Base-by-base conservation (phyloP, 2,329 filamentous ascomycete genomes). In the Stachybotrys echinatus region DNA sequence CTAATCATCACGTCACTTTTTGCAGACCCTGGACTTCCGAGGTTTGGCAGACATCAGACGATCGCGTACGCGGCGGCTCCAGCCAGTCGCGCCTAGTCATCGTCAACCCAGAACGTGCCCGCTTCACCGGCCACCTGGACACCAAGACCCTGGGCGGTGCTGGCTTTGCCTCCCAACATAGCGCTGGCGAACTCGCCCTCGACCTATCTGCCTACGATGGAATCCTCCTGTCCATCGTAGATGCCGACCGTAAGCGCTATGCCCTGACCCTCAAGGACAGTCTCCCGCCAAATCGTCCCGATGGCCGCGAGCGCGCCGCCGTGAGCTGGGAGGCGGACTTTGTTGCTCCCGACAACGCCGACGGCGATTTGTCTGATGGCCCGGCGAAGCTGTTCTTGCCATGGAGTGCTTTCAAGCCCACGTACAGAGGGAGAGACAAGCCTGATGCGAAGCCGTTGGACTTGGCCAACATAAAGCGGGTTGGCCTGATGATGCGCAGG, bases 401-500 rank as follows among this genome's bases (percentile, higher is more conserved):
- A 1, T 92, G 87, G 84, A 65, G 65, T 12, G 75, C 78, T 21
- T 81, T 95, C 54, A 81, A 80, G 61, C 72, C 88, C 1, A 92
- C 85, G 2, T 94, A 90, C 66, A 75, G 89, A 4, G 89, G 89
- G 0, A 80, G 77, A 58, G 75, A 83, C 53, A 77, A 80, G 62
- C 68, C 77, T 18, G 83, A 87, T 66, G 80, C 80, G 0, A 65
- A 74, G 50, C 74, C 77, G 5, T 64, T 94, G 56, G 73, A 90
- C 57, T 59, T 79, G 54, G 73, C 72, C 45, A 71, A 73, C 42
- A 73, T 94, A 38, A 86, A 80, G 67, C 75, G 87, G 44, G 72
- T 92, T 23, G 85, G 83, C 47, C 74, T 94, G 52, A 92, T 94
- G 89, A 87, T 88, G 75, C 73, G 89, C 64, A 94, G 89, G 88